phyloP scores from a whole-genome alignment of 164 flowering plant genomes.

The Vitis vinifera region ASM3070453v1 NC_081812.1:18391501-18392000 shows the following conservation, averaged over 20 bases:
- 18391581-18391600: constrained; percentile 70
- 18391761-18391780: constrained; percentile 32
- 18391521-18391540: constrained; percentile 64
- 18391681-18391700: constrained; percentile 34
- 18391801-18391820: constrained; percentile 26
- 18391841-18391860: constrained; percentile 15
- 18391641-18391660: constrained; percentile 50
- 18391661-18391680: constrained; percentile 60
- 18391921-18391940: constrained; percentile 23
- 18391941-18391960: constrained; percentile 8
- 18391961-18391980: constrained; percentile 46
- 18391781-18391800: constrained; percentile 37
- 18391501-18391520: constrained; percentile 55
- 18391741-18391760: constrained; percentile 26
- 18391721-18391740: constrained; percentile 31
- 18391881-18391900: constrained; percentile 14
- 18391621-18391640: constrained; percentile 72
- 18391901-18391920: constrained; percentile 24
- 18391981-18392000: constrained; percentile 77
- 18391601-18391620: constrained; percentile 70
- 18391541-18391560: constrained; percentile 75
- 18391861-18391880: constrained; percentile 14
- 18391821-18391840: constrained; percentile 24
- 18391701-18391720: constrained; percentile 17
- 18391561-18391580: constrained; percentile 62